A percentile compares a stretch with the other conserved stretches of the same genome.
phyloP scores from a whole-genome alignment of 768 basidiomycete genomes.

The Boletus sp. region DNA sequence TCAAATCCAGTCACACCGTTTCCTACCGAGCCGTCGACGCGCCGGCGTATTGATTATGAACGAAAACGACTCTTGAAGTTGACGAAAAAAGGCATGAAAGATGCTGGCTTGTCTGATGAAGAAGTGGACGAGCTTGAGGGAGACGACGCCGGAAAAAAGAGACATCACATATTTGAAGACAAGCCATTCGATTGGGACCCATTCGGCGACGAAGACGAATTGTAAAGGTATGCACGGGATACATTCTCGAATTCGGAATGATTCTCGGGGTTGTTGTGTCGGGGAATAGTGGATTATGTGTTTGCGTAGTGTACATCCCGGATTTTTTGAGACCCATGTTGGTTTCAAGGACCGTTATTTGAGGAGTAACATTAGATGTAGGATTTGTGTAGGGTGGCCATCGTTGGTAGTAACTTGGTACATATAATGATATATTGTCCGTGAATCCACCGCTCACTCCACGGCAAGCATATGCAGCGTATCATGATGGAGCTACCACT shows the following conservation, averaged over 20 bases:
- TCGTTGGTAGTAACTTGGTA: too few relatives aligned
- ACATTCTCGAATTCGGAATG: not conserved
- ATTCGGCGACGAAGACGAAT: slow-evolving; percentile 27
- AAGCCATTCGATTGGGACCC: slow-evolving; percentile 34
- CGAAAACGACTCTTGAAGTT: slow-evolving; percentile 28
- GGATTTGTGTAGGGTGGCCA: too few relatives aligned
- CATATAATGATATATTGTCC: not conserved
- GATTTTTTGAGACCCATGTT: not conserved
- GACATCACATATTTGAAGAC: slow-evolving; percentile 26
- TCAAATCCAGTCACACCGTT: slow-evolving; percentile 33
- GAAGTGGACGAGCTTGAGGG: slow-evolving; percentile 22
- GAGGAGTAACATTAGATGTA: not conserved
- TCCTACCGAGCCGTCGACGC: slow-evolving; percentile 24
- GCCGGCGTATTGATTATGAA: slow-evolving; percentile 32
- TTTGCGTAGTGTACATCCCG: slow-evolving; percentile 8
- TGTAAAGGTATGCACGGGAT: slow-evolving; percentile 5
- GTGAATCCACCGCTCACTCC: too few relatives aligned
- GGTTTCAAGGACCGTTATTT: not conserved
- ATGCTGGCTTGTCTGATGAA: slow-evolving; percentile 19
- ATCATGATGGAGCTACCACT: too few relatives aligned
- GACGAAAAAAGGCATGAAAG: slow-evolving; percentile 30
- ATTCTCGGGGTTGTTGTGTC: not conserved
- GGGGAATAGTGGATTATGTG: slow-evolving; percentile 5
- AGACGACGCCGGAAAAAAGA: slow-evolving; percentile 2
- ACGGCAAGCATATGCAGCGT: too few relatives aligned